Base-by-base conservation (phyloP, 805 yeast species). In the Zygotorulaspora florentina region DNA sequence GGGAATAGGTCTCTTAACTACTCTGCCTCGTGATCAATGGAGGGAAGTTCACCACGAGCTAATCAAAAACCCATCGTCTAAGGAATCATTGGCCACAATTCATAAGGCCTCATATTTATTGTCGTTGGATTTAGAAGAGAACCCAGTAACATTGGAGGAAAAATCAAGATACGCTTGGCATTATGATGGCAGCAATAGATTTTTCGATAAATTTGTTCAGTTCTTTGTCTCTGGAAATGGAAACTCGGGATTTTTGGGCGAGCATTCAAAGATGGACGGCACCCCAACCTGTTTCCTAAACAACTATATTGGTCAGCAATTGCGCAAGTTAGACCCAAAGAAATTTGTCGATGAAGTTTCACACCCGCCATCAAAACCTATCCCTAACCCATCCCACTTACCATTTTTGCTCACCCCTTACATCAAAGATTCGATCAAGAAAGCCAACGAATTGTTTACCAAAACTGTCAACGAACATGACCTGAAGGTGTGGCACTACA, bases 221-320 rank as follows among this genome's bases (percentile, higher is more conserved):
- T 82, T 87, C 65, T 77, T 89, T 56, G 80, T 91, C 44, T 72
- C 85, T 48, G 82, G 79, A 51, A 89, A 88, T 66, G 96, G 93
- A 48, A 75, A 81, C 52, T 87, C 96, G 7, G 98, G 97, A 0
- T 91, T 90, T 71, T 69, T 89, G 62, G 97, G 96, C 51, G 99
- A 91, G 72, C 99, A 91, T 72, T 88, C 97, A 17, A 85, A 80
- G 73, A 91, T 91, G 98, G 99, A 91, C 67, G 99, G 98, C 51
- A 87, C 96, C 8, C 96, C 97, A 62, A 91, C 96, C 26, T 80
- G 87, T 59, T 81, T 88, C 53, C 71, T 91, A 70, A 91, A 91
- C 66, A 88, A 88, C 68, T 81, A 74, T 60, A 74, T 91, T 33
- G 74, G 81, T 52, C 74, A 74, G 43, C 76, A 79, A 55, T 67